Evolutionary conservation across 768 basidiomycete genomes (phyloP), one percentile per base, ranked within the genome.

Genomic region (Serpula lacrymans): DNA sequence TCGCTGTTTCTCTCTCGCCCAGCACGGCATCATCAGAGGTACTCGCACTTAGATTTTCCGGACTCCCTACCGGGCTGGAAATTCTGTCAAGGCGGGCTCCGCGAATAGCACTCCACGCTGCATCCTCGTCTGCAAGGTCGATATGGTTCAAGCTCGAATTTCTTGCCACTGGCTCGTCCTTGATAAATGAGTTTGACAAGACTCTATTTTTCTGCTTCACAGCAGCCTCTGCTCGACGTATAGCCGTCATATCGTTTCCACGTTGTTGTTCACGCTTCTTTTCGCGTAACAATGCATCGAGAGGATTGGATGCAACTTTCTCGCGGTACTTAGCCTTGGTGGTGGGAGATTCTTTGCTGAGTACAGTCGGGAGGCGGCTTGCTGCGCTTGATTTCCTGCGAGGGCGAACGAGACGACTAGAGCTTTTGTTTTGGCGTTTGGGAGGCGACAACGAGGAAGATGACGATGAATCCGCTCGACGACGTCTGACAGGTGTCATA

Each of bases 251-350:
- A 30, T 69, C 70, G 20, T 67, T 63, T 11, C 63, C 60, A 16
- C 48, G 63, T 29, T 48, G 56, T 5, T 63, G 48, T 31, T 52
- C 50, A 18, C 51, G 30, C 13, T 48, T 45, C 52, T 78, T 82
- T 57, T 82, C 80, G 46, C 68, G 74, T 27, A 82, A 54, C 22
- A 83, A 68, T 2, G 63, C 69, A 35, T 68, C 70, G 16, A 85
- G 64, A 8, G 83, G 82, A 46, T 80, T 75, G 23, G n/a, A n/a
- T 9, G 56, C 51, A 54, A 43, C 30, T 27, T 46, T 56, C 49
- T 60, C 63, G 30, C 39, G 45, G 12, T 42, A 45, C 34, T 18
- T 30, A 7, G n/a, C n/a, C n/a, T n/a, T n/a, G n/a, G 47, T 46
- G 16, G 22, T 34, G 12, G 24, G 21, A 2, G 37, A 14, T 27